phyloP scores from a whole-genome alignment of 2,329 filamentous ascomycete species.

The Sphaerulina vaccinii region DNA sequence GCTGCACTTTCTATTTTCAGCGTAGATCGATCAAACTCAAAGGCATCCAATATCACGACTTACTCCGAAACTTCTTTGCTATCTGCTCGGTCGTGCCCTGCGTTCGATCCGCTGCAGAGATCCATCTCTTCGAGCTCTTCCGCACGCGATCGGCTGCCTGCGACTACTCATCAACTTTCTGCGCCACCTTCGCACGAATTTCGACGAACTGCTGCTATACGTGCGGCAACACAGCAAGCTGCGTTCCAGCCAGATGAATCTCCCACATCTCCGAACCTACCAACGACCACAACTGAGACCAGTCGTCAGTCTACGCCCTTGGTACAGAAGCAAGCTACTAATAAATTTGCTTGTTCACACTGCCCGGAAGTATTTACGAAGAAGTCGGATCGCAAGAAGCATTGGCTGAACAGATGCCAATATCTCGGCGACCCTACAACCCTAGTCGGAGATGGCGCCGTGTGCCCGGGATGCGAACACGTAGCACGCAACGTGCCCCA shows the following conservation, averaged over 20 bases:
- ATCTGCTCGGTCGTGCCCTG: background rate
- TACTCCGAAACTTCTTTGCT: constrained; percentile 1
- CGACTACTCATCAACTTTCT: background rate
- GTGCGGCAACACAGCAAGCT: constrained; percentile 4
- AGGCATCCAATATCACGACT: constrained; percentile 10
- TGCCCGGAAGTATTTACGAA: constrained; percentile 7
- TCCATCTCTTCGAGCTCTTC: background rate
- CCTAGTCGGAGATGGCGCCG: background rate
- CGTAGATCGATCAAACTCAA: constrained; percentile 1
- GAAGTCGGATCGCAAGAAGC: constrained; percentile 10
- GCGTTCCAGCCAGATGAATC: no score
- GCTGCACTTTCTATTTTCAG: constrained; percentile 10
- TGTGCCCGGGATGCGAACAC: constrained; percentile 6
- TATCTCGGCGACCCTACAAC: constrained; percentile 2
- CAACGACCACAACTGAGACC: background rate
- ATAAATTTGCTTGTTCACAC: constrained; percentile 13
- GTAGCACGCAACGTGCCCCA: constrained; percentile 9
- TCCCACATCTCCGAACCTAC: background rate
- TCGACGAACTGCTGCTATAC: background rate
- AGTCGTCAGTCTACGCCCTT: background rate
- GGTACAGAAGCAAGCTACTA: constrained; percentile 6
- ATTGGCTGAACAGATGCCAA: constrained; percentile 8
- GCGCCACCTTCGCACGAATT: background rate
- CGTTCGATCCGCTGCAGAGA: background rate
- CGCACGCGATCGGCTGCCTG: background rate